These are phyloP conservation scores for Dicorynia guianensis DNA, from an alignment of 306 rosid genomes.

Conservation along the genomic window DNA sequence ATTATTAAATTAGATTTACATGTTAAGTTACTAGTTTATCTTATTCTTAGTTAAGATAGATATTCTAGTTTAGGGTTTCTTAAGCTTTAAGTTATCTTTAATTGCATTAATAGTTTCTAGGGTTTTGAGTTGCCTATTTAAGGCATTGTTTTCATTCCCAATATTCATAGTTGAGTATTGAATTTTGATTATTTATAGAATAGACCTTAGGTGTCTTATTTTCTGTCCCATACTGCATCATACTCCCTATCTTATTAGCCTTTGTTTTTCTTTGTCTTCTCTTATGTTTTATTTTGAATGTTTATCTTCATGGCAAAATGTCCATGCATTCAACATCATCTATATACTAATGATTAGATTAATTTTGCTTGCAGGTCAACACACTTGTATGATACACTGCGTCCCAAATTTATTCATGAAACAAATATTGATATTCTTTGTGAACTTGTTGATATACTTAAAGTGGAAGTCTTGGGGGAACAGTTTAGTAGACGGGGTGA, in stretches of 20 bases:
- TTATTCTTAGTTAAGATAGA: no score
- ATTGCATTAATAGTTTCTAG: no score
- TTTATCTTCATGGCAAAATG: conserved; percentile 27
- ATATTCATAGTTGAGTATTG: no score
- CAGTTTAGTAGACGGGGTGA: conserved; percentile 77
- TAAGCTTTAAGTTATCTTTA: no score
- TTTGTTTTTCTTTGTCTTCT: conserved; percentile 8
- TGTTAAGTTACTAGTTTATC: no score
- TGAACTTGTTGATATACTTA: conserved; percentile 95
- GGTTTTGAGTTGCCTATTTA: no score
- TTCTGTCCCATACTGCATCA: no score
- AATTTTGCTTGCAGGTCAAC: conserved; percentile 75
- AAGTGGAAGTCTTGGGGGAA: conserved; percentile 91
- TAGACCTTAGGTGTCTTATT: no score
- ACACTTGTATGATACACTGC: conserved; percentile 85
- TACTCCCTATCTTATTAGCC: conserved; percentile 10
- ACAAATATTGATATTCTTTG: conserved; percentile 91
- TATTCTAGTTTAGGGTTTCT: no score
- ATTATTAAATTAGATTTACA: no score
- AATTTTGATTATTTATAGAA: no score
- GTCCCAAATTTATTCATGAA: conserved; percentile 96
- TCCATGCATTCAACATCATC: conserved; percentile 5
- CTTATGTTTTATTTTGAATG: conserved; percentile 20
- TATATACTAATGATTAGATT: conserved; percentile 29
- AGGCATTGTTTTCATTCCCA: no score